Percentiles rank a stretch among this genome's conserved stretches.
Evolutionary conservation across 2,329 filamentous ascomycete genomes (phyloP).

Genomic region (Incumbomyces lentus): DNA sequence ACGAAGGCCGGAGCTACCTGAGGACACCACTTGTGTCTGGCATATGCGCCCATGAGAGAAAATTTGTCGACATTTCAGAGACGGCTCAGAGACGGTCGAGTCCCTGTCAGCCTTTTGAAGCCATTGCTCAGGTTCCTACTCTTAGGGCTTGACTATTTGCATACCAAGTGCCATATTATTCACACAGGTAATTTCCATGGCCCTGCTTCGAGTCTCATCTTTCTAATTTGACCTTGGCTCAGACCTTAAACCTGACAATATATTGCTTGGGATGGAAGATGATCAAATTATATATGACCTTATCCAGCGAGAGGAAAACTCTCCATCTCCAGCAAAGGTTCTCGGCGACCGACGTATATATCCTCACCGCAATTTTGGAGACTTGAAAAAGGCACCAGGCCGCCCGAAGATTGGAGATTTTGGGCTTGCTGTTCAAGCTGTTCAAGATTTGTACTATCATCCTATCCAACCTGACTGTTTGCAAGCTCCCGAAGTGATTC

Average conservation of each 20-base stretch:
- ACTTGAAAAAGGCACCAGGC: neutral
- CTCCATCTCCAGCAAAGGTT: neutral
- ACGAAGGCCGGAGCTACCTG: slow-evolving; percentile 5
- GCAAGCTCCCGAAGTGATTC: too few species aligned
- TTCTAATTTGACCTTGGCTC: neutral
- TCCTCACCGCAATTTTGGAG: neutral
- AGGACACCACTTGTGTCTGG: slow-evolving; percentile 4
- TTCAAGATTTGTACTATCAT: slow-evolving; percentile 29
- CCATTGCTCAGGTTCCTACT: slow-evolving; percentile 29
- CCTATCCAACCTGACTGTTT: slow-evolving; percentile 24
- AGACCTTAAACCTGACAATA: slow-evolving; percentile 37
- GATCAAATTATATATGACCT: neutral
- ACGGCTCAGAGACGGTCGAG: neutral
- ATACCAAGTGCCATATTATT: slow-evolving; percentile 30
- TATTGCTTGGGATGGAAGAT: slow-evolving; percentile 29
- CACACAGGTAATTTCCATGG: slow-evolving; percentile 24
- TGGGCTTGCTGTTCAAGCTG: slow-evolving; percentile 26
- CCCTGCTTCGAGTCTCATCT: neutral
- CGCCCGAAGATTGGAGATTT: slow-evolving; percentile 28
- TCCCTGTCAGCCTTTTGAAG: neutral
- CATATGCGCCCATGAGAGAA: slow-evolving; percentile 2
- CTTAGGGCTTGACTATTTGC: slow-evolving; percentile 31
- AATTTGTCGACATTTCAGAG: slow-evolving; percentile 2
- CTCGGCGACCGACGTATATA: neutral
- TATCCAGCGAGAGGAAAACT: neutral